A percentile compares a stretch with the other conserved stretches of the same genome.
Evolutionary conservation across 129 eudicot genomes (phyloP).

Genomic region (Centaurea solstitialis): DNA sequence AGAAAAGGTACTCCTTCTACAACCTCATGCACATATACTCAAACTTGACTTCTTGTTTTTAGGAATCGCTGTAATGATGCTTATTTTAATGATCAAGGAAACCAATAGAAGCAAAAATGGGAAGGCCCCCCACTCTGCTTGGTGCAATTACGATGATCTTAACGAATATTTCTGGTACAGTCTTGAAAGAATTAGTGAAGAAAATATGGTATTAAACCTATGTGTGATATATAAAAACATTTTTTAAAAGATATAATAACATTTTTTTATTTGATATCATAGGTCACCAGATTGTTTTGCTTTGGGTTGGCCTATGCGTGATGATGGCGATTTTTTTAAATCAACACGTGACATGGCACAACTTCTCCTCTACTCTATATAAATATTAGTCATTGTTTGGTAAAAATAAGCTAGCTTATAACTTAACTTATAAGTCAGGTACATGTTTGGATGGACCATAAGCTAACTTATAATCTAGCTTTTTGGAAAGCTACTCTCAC

Average conservation of each 20-base stretch:
- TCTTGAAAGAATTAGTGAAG: slow-evolving; percentile 10
- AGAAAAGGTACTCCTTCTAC: slow-evolving; percentile 63
- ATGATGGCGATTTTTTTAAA: slow-evolving; percentile 92
- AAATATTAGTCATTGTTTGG: no score
- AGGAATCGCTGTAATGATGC: slow-evolving; percentile 16
- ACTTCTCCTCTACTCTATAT: slow-evolving; percentile 35
- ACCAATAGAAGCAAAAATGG: slow-evolving; percentile 80
- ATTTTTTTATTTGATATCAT: slow-evolving; percentile 10
- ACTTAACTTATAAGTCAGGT: no score
- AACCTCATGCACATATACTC: slow-evolving; percentile 13
- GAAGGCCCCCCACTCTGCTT: slow-evolving; percentile 79
- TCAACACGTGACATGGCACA: slow-evolving; percentile 55
- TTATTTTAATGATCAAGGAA: slow-evolving; percentile 62
- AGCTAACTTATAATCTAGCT: no score
- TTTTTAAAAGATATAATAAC: no score
- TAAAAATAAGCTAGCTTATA: no score
- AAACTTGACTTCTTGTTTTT: neutral
- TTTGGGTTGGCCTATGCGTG: slow-evolving; percentile 99
- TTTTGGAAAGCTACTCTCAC: no score
- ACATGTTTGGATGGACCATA: no score
- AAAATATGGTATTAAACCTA: neutral
- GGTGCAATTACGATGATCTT: slow-evolving; percentile 99
- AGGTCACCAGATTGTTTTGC: slow-evolving; percentile 94
- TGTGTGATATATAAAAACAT: no score
- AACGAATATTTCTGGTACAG: slow-evolving; percentile 94